A percentile compares a stretch with the other conserved stretches of the same genome.
phyloP scores from a whole-genome alignment of 2,329 filamentous ascomycete species.

The Alternaria sp. region DNA sequence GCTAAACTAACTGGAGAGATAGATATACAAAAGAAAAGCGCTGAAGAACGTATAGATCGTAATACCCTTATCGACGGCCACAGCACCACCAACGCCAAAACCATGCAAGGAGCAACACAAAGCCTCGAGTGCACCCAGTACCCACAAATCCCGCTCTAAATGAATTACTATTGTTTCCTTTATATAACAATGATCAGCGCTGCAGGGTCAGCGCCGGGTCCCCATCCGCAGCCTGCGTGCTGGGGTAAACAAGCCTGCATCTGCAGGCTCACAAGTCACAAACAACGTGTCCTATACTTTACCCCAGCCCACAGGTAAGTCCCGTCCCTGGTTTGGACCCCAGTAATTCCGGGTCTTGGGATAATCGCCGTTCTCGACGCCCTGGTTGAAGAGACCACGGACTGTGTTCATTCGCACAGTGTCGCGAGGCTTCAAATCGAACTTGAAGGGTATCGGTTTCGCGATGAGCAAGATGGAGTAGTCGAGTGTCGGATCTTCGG shows the following conservation, averaged over 20 bases:
- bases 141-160: neutral
- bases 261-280: slow-evolving; percentile 13
- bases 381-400: slow-evolving; percentile 46
- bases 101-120: slow-evolving; percentile 8
- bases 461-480: slow-evolving; percentile 57
- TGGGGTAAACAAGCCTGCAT: slow-evolving; percentile 7
- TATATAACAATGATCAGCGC: neutral
- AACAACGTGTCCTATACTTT: slow-evolving; percentile 37
- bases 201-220: slow-evolving; percentile 20
- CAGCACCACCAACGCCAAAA: slow-evolving; percentile 12
- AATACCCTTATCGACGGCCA: neutral
- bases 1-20: neutral
- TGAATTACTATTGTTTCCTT: neutral
- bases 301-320: slow-evolving; percentile 46
- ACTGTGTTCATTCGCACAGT: slow-evolving; percentile 42
- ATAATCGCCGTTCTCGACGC: slow-evolving; percentile 51
- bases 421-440: slow-evolving; percentile 50
- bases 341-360: slow-evolving; percentile 50
- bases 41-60: neutral
- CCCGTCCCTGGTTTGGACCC: slow-evolving; percentile 46
- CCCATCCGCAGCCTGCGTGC: slow-evolving; percentile 9
- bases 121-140: neutral
- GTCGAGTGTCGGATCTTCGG: slow-evolving; percentile 54
- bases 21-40: neutral
- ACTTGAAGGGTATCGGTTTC: slow-evolving; percentile 57